Percentiles rank a stretch among this genome's conserved stretches.
Evolutionary conservation across 176 grass and related monocot genomes (phyloP).

Genomic region (Canna indica): DNA sequence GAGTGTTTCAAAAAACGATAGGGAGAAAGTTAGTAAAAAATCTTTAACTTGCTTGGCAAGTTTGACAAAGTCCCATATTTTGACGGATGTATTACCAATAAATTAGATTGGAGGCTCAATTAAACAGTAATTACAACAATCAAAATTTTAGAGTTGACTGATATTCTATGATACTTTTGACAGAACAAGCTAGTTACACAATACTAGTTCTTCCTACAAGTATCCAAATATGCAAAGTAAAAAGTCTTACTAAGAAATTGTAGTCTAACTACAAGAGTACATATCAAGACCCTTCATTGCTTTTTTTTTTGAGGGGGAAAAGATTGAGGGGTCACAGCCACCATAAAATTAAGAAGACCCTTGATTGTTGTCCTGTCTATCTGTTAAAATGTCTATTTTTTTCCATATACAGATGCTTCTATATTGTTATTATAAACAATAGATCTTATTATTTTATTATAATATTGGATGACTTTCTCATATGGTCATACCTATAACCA

Average conservation of each 20-base stretch:
- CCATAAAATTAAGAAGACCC: too few relatives aligned
- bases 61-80: too few relatives aligned
- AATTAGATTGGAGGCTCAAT: too few relatives aligned
- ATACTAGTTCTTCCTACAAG: background rate
- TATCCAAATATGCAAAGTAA: background rate
- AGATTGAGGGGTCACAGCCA: too few relatives aligned
- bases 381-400: background rate
- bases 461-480: background rate
- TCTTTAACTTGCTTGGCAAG: too few relatives aligned
- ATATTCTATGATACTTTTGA: too few relatives aligned
- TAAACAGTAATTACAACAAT: too few relatives aligned
- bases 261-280: background rate
- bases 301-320: too few relatives aligned
- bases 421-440: background rate
- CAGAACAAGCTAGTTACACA: background rate
- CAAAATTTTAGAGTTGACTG: too few relatives aligned
- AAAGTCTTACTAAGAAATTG: background rate
- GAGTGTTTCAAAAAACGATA: too few relatives aligned
- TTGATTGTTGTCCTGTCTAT: background rate
- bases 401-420: background rate
- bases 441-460: background rate
- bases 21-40: too few relatives aligned
- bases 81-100: too few relatives aligned
- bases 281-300: background rate
- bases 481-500: conserved; percentile 58